phyloP scores from a whole-genome alignment of 2,329 filamentous ascomycete genomes.

The Penicillium vulpinum region DNA sequence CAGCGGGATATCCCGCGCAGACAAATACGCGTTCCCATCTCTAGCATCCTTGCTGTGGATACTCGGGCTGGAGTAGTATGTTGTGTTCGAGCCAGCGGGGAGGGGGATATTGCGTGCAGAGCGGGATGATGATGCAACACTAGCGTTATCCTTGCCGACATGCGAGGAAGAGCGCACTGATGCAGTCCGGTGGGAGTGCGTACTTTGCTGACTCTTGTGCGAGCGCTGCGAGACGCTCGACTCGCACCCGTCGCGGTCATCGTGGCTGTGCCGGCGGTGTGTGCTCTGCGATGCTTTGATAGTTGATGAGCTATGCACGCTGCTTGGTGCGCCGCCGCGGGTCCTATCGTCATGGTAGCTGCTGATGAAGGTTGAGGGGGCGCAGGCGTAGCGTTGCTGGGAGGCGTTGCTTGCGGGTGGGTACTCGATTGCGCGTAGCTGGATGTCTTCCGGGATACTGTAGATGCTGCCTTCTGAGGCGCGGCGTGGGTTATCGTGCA shows the following conservation, averaged over 20 bases:
- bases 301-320: slow-evolving; percentile 40
- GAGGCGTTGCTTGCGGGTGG: slow-evolving; percentile 29
- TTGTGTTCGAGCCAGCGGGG: slow-evolving; percentile 33
- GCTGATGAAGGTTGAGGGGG: slow-evolving; percentile 45
- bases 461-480: slow-evolving; percentile 42
- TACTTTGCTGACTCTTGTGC: slow-evolving; percentile 23
- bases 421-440: slow-evolving; percentile 45
- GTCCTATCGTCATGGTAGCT: slow-evolving; percentile 40
- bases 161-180: slow-evolving; percentile 3
- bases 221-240: slow-evolving; percentile 17
- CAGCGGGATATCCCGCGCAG: slow-evolving; percentile 32
- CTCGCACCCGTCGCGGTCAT: slow-evolving; percentile 27
- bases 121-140: slow-evolving; percentile 34
- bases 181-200: slow-evolving; percentile 9
- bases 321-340: slow-evolving; percentile 30
- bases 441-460: slow-evolving; percentile 33
- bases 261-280: slow-evolving; percentile 18
- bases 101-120: slow-evolving; percentile 40
- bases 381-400: slow-evolving; percentile 27
- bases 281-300: slow-evolving; percentile 34
- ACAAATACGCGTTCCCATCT: slow-evolving; percentile 13
- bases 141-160: slow-evolving; percentile 16
- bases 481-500: slow-evolving; percentile 33
- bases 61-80: slow-evolving; percentile 15
- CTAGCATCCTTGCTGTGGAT: slow-evolving; percentile 3